Evolutionary conservation across 306 rosid species (phyloP), one percentile per base, ranked within the genome.

Genomic region (Rosa chinensis): DNA sequence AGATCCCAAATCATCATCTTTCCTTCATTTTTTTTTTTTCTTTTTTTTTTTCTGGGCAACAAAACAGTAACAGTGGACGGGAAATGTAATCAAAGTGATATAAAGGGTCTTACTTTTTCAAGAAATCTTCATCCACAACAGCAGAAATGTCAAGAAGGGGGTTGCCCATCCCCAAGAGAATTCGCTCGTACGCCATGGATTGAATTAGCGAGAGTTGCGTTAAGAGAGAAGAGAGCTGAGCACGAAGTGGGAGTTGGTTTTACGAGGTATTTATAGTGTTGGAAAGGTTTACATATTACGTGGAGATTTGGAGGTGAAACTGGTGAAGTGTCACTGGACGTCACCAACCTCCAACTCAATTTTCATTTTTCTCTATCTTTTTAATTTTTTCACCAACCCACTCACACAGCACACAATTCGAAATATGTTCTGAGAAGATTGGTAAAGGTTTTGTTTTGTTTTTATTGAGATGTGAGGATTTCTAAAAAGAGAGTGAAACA

Each of bases 131-230:
- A 48, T 91, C 92, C 28, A 94, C 97, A 73, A 88, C 87, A 37
- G 93, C 92, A 4, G 99, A 92, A 62, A 94, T 87, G 77, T 92
- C 99, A 25, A 94, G 97, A 23, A 94, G 91, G 48, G 99, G 99
- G 66, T 94, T 94, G 5, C 99, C 94, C 97, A 94, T 92, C 2
- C 97, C 99, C 82, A 94, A 61, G 39, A 94, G 93, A 75, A 89
- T 72, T 32, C 89, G 89, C 56, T 94, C 93, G 83, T 25, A 74
- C 66, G 81, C 97, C 98, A 94, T 94, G 68, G 77, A 64, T 63
- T 75, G 25, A 23, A 40, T 13, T 48, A 47, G 25, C 2, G 39
- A 18, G 74, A 67, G 73, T 2, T 47, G 77, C 7, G 8, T 11
- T 11, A 37, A 23, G 6, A 56, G 16, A 40, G 64, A 45, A 59